phyloP scores from a whole-genome alignment of 2,329 filamentous ascomycete species.

The Trichoderma endophyticum region DNA sequence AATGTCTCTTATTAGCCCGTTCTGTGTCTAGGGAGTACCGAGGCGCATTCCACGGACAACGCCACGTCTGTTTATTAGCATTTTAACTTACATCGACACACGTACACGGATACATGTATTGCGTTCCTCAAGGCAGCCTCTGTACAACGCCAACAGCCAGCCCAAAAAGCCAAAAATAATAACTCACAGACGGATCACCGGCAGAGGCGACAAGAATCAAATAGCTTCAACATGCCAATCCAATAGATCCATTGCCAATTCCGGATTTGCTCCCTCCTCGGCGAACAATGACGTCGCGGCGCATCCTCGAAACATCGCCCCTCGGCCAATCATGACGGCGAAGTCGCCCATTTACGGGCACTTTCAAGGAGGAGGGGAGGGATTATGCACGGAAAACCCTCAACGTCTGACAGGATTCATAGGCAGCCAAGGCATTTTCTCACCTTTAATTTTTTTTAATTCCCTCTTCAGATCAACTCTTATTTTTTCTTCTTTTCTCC shows the following conservation, averaged over 20 bases:
- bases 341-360: neutral
- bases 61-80: neutral
- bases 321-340: neutral
- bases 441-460: neutral
- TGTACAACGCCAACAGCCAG: neutral
- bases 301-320: neutral
- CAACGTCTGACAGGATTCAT: neutral
- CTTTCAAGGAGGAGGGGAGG: neutral
- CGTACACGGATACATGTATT: neutral
- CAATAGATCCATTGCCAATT: neutral
- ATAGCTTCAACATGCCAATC: neutral
- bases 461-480: no score
- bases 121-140: neutral
- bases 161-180: neutral
- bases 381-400: neutral
- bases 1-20: neutral
- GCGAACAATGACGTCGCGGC: conserved; percentile 4
- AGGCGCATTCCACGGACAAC: neutral
- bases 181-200: neutral
- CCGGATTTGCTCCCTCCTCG: neutral
- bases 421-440: neutral
- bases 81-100: no score
- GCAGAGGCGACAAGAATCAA: neutral
- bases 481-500: neutral
- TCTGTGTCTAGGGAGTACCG: neutral